These are phyloP conservation scores for Citrus cavaleriei DNA, from an alignment of 345 rosid genomes.

Conservation along the genomic window DNA sequence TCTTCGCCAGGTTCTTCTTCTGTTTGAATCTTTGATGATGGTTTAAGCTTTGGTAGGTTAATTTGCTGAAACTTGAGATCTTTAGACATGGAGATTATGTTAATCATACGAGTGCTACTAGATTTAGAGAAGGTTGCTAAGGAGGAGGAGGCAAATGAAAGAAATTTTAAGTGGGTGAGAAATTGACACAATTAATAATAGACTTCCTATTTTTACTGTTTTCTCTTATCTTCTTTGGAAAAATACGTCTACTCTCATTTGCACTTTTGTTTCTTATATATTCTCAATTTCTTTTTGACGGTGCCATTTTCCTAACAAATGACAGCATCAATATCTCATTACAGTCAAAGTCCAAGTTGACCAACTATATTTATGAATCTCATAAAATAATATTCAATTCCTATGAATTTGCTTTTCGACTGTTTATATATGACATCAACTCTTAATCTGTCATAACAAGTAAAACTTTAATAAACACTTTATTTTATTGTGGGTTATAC, in stretches of 20 bases:
- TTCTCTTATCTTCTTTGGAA: constrained; percentile 14
- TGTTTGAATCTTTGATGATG: not conserved
- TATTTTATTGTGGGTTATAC: no score
- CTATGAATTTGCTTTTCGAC: not conserved
- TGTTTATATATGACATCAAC: no score
- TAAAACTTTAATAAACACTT: no score
- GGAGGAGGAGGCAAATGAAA: not conserved
- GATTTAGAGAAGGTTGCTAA: not conserved
- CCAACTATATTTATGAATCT: not conserved
- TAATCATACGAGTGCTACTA: not conserved
- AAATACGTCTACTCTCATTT: constrained; percentile 1
- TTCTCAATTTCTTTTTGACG: not conserved
- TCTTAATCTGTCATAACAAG: no score
- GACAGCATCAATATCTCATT: not conserved
- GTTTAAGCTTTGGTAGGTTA: not conserved
- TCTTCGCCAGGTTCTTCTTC: not conserved
- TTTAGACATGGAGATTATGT: constrained; percentile 14
- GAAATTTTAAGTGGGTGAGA: not conserved
- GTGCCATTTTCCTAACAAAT: not conserved
- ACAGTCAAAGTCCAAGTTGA: not conserved
- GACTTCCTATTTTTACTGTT: not conserved
- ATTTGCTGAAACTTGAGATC: not conserved
- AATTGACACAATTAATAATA: constrained; percentile 14
- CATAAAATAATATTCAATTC: not conserved
- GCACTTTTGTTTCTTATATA: constrained; percentile 7